Base-by-base conservation (phyloP, 1,139 yeast genomes). In the Candida dubliniensis region DNA sequence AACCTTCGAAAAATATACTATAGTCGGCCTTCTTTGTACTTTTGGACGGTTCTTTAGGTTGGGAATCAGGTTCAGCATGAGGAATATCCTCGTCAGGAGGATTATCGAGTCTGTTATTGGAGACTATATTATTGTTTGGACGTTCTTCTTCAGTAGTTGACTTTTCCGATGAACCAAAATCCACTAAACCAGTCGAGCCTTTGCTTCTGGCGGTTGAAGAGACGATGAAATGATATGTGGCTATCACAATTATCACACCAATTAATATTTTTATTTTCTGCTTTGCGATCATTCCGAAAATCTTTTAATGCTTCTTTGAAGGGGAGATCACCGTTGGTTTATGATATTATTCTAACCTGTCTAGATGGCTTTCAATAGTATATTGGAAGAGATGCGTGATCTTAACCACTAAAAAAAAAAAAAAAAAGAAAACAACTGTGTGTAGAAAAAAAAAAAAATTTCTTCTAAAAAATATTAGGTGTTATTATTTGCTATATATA, bases 1-100 rank as follows among this genome's bases (percentile, higher is more conserved):
- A 42, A 13, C 55, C 64, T 30, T 66, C 49, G 51, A 71, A 70
- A 47, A 71, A 71, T 2, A 61, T 56, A 0, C 63, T 50, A 42
- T 57, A 67, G 52, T 70, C 70, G 12, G 59, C 53, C 26, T 48
- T 36, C 23, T 46, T 44, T 27, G 31, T 26, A 26, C 37, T 36
- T 30, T 44, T 42, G 18, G 34, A 10, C 2, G 24, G 13, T 25
- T 23, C 14, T 18, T 31, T 39, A 5, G 23, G 29, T 15, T 24
- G 15, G 8, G 25, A 29, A 11, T 36, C 26, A 26, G 50, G 50
- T 18, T 39, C 38, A n/a, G 42, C 31, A 18, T 48, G 40, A n/a
- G 37, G 45, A 14, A 42, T 42, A 10, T 23, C 38, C 33, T 44
- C 48, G 29, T 41, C 34, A 18, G 45, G 44, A 4, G 50, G 50